A percentile compares a stretch with the other conserved stretches of the same genome.
These are phyloP conservation scores for Hortiboletus campestris DNA, from an alignment of 768 basidiomycete species.

Conservation along the genomic window DNA sequence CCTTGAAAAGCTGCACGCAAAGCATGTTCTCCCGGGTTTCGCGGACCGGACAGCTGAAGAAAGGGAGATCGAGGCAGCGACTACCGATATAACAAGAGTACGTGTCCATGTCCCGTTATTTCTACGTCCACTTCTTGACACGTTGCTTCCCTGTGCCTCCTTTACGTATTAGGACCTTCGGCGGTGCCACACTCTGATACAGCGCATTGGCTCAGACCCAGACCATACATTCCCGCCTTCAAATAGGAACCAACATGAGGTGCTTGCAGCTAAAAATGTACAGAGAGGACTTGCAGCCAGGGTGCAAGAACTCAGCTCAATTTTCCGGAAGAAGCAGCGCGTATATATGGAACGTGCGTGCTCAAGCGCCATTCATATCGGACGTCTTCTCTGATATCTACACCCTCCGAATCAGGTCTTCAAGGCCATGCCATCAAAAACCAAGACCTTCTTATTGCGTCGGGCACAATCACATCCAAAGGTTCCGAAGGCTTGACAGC, in stretches of 20 bases:
- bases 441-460: conserved; percentile 89
- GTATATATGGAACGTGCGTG: conserved; percentile 96
- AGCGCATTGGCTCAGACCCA: conserved; percentile 62
- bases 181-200: conserved; percentile 50
- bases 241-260: conserved; percentile 47
- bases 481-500: conserved; percentile 82
- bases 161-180: conserved; percentile 34
- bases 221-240: conserved; percentile 65
- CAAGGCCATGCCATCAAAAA: conserved; percentile 99
- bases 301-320: conserved; percentile 87
- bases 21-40: conserved; percentile 94
- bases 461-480: conserved; percentile 78
- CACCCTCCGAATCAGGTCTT: conserved; percentile 57
- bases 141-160: conserved; percentile 6
- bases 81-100: conserved; percentile 86
- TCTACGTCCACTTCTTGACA: conserved; percentile 4
- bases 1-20: conserved; percentile 94
- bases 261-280: conserved; percentile 83
- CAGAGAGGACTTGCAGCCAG: conserved; percentile 95
- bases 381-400: conserved; percentile 16
- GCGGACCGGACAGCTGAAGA: conserved; percentile 93
- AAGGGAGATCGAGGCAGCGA: conserved; percentile 84
- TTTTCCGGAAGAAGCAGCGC: conserved; percentile 96
- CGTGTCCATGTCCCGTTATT: conserved; percentile 21
- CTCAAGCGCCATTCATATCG: background rate